phyloP scores from a whole-genome alignment of 345 rosid genomes.

The Sonneratia alba region DNA sequence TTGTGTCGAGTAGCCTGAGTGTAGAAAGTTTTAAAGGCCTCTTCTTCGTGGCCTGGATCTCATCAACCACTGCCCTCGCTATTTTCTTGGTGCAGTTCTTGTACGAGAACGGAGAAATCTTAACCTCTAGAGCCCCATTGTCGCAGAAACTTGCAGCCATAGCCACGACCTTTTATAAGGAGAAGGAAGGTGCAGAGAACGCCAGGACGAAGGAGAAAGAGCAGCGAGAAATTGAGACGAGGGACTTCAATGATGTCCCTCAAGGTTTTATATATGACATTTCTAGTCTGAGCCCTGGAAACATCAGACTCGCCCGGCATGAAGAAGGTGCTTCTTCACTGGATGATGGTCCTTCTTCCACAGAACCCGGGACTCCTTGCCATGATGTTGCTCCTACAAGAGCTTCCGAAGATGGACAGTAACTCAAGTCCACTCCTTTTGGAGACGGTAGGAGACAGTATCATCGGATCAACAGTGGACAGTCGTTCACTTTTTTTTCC shows the following conservation, averaged over 20 bases:
- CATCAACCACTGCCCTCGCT: slow-evolving; percentile 4
- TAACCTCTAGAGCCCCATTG: not conserved
- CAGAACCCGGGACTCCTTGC: not conserved
- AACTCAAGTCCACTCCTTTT: not conserved
- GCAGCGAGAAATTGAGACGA: not conserved
- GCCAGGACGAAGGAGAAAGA: not conserved
- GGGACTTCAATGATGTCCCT: slow-evolving; percentile 1
- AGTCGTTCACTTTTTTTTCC: no score
- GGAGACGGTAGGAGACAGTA: no score
- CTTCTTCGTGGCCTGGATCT: slow-evolving; percentile 6
- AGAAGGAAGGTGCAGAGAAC: slow-evolving; percentile 7
- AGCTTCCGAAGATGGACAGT: not conserved
- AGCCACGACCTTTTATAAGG: slow-evolving; percentile 2
- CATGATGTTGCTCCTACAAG: not conserved
- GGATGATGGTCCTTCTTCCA: not conserved
- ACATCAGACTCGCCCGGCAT: slow-evolving; percentile 1
- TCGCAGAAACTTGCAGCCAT: slow-evolving; percentile 6
- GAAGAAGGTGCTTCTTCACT: slow-evolving; percentile 6
- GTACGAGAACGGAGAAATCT: not conserved
- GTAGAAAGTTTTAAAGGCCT: slow-evolving; percentile 12
- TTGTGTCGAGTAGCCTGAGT: slow-evolving; percentile 4
- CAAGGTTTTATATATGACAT: slow-evolving; percentile 1
- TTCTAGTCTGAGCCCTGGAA: not conserved
- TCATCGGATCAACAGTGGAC: no score
- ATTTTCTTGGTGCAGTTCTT: slow-evolving; percentile 8